Evolutionary conservation across 176 grass and related monocot species (phyloP).

Genomic region (Lolium multiflorum): DNA sequence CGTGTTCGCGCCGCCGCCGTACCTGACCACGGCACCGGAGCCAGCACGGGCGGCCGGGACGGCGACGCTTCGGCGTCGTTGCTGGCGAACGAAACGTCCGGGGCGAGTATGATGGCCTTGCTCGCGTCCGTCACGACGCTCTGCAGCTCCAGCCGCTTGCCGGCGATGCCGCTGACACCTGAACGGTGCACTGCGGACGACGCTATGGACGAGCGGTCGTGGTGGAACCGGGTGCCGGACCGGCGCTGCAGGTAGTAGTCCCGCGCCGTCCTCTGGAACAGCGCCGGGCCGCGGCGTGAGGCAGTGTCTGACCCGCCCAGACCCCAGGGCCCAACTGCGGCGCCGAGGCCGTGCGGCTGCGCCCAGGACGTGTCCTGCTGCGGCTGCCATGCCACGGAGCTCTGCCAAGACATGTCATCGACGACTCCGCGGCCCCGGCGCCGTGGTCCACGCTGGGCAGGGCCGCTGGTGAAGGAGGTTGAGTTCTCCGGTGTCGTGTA

Average conservation of each 20-base stretch:
- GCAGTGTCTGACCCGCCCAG: background rate
- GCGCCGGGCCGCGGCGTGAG: conserved; percentile 45
- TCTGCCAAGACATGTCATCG: conserved; percentile 75
- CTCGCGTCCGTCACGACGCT: conserved; percentile 53
- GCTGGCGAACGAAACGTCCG: conserved; percentile 52
- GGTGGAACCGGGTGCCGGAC: background rate
- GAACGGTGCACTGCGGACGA: background rate
- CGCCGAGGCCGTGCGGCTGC: conserved; percentile 66
- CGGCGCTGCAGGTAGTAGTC: conserved; percentile 59
- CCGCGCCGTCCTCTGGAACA: conserved; percentile 62
- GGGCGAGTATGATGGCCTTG: conserved; percentile 23
- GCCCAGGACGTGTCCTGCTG: conserved; percentile 49
- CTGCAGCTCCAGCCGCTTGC: conserved; percentile 64
- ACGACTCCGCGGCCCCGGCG: background rate
- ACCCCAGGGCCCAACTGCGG: conserved; percentile 60
- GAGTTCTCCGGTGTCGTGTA: conserved; percentile 17
- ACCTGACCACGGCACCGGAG: conserved; percentile 12
- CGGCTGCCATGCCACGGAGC: conserved; percentile 65
- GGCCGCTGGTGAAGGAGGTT: conserved; percentile 29
- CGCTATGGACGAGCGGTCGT: conserved; percentile 34
- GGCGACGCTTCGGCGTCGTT: conserved; percentile 30
- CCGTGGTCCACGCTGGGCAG: background rate
- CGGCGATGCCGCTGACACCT: background rate
- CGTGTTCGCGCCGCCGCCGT: conserved; percentile 8
- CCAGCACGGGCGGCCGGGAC: background rate